Evolutionary conservation across 2,329 filamentous ascomycete genomes (phyloP).

Genomic region (Fusarium burgessii): DNA sequence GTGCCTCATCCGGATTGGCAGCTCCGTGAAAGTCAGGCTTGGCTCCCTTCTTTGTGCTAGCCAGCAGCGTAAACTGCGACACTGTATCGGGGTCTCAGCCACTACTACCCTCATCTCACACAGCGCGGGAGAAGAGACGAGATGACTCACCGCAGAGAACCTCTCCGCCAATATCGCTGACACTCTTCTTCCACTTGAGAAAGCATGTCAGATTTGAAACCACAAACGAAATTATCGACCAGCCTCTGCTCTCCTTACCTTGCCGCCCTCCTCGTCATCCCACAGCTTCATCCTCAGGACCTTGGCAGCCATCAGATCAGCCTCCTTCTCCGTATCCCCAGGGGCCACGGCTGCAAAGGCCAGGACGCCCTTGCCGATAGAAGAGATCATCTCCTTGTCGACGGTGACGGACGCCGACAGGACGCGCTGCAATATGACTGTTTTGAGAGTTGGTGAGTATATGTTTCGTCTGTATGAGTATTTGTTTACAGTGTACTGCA

Average conservation of each 20-base stretch:
- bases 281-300: slow-evolving; percentile 91
- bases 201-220: slow-evolving; percentile 20
- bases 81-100: slow-evolving; percentile 65
- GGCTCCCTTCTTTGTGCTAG: slow-evolving; percentile 92
- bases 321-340: slow-evolving; percentile 90
- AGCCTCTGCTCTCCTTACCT: slow-evolving; percentile 59
- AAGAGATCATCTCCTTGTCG: slow-evolving; percentile 88
- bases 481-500: slow-evolving; percentile 11
- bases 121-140: not conserved
- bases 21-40: slow-evolving; percentile 97
- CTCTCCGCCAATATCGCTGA: slow-evolving; percentile 89
- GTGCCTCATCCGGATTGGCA: slow-evolving; percentile 81
- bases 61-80: slow-evolving; percentile 95
- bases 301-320: slow-evolving; percentile 84
- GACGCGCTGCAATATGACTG: slow-evolving; percentile 93
- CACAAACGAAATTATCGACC: not conserved
- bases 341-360: slow-evolving; percentile 93
- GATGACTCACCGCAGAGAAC: slow-evolving; percentile 82
- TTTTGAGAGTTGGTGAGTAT: slow-evolving; percentile 22
- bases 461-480: slow-evolving; percentile 1
- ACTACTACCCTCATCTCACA: not conserved
- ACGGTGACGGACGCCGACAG: slow-evolving; percentile 96
- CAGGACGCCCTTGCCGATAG: slow-evolving; percentile 88
- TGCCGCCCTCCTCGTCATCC: slow-evolving; percentile 81
- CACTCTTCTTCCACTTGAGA: slow-evolving; percentile 86